Base-by-base conservation (phyloP, 2,329 filamentous ascomycete species). In the Trichoderma gracile region DNA sequence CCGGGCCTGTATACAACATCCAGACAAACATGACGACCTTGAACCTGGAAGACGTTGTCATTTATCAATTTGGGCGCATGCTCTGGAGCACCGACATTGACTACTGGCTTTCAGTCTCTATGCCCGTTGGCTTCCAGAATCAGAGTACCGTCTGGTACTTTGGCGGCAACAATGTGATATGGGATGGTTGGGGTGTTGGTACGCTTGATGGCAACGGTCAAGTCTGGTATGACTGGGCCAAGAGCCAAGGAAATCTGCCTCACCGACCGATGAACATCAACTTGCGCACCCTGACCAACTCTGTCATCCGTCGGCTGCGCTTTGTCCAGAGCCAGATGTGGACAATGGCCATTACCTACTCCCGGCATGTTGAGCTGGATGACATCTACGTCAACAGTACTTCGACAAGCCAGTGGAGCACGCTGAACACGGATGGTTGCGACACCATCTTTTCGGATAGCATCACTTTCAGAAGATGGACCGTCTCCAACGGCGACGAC, bases 311-410 rank as follows among this genome's bases (percentile, higher is more conserved):
- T 43, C 78, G 82, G 3, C 65, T 86, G 17, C 76, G 76, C 2
- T 86, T 85, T 67, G 73, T 87, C 8, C 80, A 84, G 66, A 83
- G 80, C 66, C 84, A 87, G 73, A 87, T 87, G 84, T 87, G 85
- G 80, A 82, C 82, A 0, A 81, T 86, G 78, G 81, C 81, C 1
- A 78, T 85, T 33, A 82, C 81, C 10, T 74, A 81, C 70, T 81
- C 80, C 3, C 66, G 78, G 7, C 73, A 81, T 55, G 73, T 82
- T 1, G 72, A 81, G 0, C 74, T 86, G 7, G 76, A 82, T 56
- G 77, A 82, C 65, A 83, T 86, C 4, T 82, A 79, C 66, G 78
- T 85, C 62, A 85, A 85, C 73, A 85, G 79, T 70, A 81, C 79
- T 0, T 77, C 75, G 0, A 67, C 59, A 12, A 72, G 69, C 56